A percentile compares a stretch with the other conserved stretches of the same genome.
Evolutionary conservation across 176 grass and related monocot genomes (phyloP).

Genomic region (Aegilops longissima): DNA sequence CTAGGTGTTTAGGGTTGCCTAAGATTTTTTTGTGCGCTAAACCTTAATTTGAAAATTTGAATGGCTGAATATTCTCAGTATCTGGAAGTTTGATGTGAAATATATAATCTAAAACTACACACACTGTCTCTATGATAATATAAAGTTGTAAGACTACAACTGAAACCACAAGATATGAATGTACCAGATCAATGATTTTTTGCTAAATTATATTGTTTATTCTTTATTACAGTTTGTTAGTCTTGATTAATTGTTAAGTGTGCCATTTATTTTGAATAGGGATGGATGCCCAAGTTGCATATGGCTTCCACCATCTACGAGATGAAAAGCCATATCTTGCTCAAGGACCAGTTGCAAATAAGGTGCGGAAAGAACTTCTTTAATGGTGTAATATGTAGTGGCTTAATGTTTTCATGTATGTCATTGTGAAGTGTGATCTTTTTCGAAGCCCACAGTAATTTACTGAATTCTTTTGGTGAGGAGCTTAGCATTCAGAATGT

Average conservation of each 20-base stretch:
- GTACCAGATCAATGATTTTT: background rate
- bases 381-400: background rate
- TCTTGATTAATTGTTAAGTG: background rate
- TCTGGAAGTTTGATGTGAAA: conserved; percentile 8
- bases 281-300: conserved; percentile 99
- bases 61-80: background rate
- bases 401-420: background rate
- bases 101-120: background rate
- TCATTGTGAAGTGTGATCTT: conserved; percentile 1
- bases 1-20: background rate
- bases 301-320: conserved; percentile 91
- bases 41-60: background rate
- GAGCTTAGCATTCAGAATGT: background rate
- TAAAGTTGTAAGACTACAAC: background rate
- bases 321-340: conserved; percentile 92
- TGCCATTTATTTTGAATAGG: conserved; percentile 53
- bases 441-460: background rate
- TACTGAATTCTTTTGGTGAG: background rate
- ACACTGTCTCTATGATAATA: background rate
- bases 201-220: conserved; percentile 5
- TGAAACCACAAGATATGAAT: background rate
- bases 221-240: conserved; percentile 18
- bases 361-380: conserved; percentile 48
- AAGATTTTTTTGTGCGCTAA: background rate
- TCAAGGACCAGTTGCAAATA: conserved; percentile 92